Evolutionary conservation across 371 early-diverging fungal genomes (phyloP).

Genomic region (Dichotomocladium elegans): DNA sequence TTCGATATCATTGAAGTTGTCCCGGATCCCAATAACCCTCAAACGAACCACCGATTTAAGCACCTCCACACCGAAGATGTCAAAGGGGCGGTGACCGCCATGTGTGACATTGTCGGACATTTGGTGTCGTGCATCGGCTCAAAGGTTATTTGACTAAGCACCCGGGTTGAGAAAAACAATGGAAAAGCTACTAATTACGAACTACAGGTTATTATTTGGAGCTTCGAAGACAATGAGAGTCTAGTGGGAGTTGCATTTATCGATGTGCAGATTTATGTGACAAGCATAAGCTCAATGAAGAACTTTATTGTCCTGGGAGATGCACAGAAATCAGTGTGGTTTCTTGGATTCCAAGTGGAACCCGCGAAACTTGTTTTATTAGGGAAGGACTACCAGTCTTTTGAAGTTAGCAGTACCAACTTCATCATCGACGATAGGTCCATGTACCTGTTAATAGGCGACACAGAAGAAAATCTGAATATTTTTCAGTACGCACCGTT

Average conservation of each 20-base stretch:
- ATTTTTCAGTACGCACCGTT: conserved; percentile 85
- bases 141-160: no score
- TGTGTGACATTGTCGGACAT: conserved; percentile 86
- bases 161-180: no score
- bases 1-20: conserved; percentile 98
- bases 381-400: conserved; percentile 83
- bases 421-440: conserved; percentile 75
- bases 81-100: conserved; percentile 91
- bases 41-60: conserved; percentile 93
- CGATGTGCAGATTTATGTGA: conserved; percentile 92
- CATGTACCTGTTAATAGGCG: conserved; percentile 77
- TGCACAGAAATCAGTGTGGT: conserved; percentile 87
- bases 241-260: conserved; percentile 95
- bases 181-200: no score
- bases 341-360: conserved; percentile 95
- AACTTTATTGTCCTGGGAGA: conserved; percentile 94
- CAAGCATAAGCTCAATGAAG: conserved; percentile 79
- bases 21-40: conserved; percentile 93
- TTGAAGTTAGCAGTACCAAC: conserved; percentile 70
- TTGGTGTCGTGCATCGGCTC: conserved; percentile 89
- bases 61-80: conserved; percentile 81
- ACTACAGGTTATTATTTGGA: conserved; percentile 76
- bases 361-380: conserved; percentile 87
- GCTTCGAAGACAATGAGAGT: conserved; percentile 86
- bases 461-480: conserved; percentile 79